These are phyloP conservation scores for Botrytis porri DNA, from an alignment of 2,329 filamentous ascomycete genomes.

Conservation along the genomic window DNA sequence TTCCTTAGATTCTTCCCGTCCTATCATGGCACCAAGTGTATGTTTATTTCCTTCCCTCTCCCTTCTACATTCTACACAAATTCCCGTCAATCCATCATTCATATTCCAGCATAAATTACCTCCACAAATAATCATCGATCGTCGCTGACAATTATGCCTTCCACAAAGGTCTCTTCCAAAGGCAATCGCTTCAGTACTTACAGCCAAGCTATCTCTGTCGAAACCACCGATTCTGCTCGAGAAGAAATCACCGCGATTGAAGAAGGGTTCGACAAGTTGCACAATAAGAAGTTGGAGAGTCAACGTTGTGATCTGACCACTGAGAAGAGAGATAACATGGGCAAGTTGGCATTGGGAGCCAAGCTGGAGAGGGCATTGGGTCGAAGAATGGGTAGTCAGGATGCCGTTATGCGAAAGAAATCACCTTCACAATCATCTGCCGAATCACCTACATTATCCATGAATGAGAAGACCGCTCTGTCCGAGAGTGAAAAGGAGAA, in stretches of 20 bases:
- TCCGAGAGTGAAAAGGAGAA: slow-evolving; percentile 8
- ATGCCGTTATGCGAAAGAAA: slow-evolving; percentile 58
- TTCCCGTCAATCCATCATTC: slow-evolving; percentile 7
- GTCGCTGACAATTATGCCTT: slow-evolving; percentile 36
- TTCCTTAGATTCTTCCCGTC: slow-evolving; percentile 52
- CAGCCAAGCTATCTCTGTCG: slow-evolving; percentile 44
- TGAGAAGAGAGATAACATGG: slow-evolving; percentile 66
- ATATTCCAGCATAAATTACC: slow-evolving; percentile 2
- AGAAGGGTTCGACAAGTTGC: slow-evolving; percentile 63
- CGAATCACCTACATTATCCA: not conserved
- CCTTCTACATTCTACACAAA: slow-evolving; percentile 15
- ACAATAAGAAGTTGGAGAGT: slow-evolving; percentile 64
- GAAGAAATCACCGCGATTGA: slow-evolving; percentile 59
- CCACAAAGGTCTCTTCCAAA: slow-evolving; percentile 49
- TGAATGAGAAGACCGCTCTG: slow-evolving; percentile 5
- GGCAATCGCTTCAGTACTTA: slow-evolving; percentile 50
- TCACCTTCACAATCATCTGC: slow-evolving; percentile 7
- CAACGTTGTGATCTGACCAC: slow-evolving; percentile 64
- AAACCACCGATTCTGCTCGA: slow-evolving; percentile 36
- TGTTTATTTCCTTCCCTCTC: slow-evolving; percentile 30
- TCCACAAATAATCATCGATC: not conserved
- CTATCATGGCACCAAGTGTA: slow-evolving; percentile 55
- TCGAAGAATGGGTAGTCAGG: slow-evolving; percentile 67
- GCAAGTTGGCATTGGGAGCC: slow-evolving; percentile 69
- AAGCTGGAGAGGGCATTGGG: slow-evolving; percentile 69